Conservation (phyloP, 176 grass and related monocot species). For the maize (Zea mays) region DNA sequence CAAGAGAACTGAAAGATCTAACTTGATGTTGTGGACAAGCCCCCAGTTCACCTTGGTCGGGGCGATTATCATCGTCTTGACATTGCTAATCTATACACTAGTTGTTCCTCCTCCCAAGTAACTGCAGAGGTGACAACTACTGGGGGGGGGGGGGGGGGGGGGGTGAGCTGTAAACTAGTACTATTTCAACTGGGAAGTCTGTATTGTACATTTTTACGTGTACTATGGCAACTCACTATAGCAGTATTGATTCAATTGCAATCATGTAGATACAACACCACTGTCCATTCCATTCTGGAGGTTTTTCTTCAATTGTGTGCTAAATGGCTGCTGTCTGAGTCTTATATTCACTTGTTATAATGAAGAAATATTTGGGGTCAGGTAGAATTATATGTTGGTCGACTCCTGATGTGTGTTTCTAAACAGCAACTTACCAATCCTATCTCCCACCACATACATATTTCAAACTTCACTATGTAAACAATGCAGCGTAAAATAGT, state of each 20-base stretch:
- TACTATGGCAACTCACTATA: conserved; percentile 35
- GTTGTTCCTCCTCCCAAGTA: conserved; percentile 69
- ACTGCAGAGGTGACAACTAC: conserved; percentile 37
- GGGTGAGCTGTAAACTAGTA: conserved; percentile 26
- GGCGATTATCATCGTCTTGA: conserved; percentile 68
- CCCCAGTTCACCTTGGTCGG: conserved; percentile 83
- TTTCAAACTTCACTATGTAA: no score
- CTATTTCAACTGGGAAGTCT: conserved; percentile 25
- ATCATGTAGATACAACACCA: conserved; percentile 17
- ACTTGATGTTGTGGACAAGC: conserved; percentile 89
- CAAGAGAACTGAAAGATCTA: conserved; percentile 87
- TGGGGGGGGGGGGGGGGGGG: no score
- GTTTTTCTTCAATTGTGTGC: conserved; percentile 6
- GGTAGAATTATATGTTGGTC: no score
- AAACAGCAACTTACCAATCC: no score
- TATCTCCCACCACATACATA: no score
- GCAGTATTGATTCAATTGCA: conserved; percentile 34
- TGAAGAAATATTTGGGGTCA: no score
- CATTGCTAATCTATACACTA: conserved; percentile 81
- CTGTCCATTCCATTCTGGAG: neutral
- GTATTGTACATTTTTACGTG: conserved; percentile 44
- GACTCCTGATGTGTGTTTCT: no score
- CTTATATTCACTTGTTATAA: no score
- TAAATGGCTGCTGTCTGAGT: neutral
- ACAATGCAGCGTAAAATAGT: no score